Evolutionary conservation across 345 rosid species (phyloP).

Genomic region (Eucalyptus fibrosa): DNA sequence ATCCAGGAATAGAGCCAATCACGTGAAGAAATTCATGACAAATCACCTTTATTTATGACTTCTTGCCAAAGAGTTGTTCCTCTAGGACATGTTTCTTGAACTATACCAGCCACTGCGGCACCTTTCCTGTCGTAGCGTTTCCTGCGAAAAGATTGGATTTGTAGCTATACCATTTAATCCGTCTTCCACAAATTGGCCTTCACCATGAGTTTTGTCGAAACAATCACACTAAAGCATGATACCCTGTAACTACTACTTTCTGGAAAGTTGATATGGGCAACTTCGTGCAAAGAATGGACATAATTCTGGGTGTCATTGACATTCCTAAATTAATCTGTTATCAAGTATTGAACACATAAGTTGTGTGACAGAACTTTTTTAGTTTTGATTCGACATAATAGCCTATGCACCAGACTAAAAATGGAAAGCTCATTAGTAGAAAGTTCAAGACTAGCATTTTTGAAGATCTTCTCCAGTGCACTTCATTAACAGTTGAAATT

Average conservation of each 20-base stretch:
- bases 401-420: neutral
- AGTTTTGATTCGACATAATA: neutral
- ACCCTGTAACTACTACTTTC: neutral
- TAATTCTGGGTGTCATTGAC: neutral
- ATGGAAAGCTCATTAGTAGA: neutral
- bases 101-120: neutral
- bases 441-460: neutral
- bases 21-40: neutral
- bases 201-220: neutral
- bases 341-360: neutral
- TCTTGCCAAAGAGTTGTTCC: neutral
- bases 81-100: neutral
- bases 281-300: neutral
- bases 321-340: neutral
- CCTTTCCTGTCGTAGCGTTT: neutral
- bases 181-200: neutral
- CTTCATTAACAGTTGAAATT: neutral
- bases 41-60: neutral
- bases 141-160: neutral
- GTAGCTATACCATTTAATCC: neutral
- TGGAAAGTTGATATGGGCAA: neutral
- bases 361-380: neutral
- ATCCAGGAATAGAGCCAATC: neutral
- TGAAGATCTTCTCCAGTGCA: neutral
- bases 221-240: neutral